Percentiles rank a stretch among this genome's conserved stretches.
These are phyloP conservation scores for Tympanopsis confertula DNA, from an alignment of 2,329 filamentous ascomycete genomes.

Conservation along the genomic window DNA sequence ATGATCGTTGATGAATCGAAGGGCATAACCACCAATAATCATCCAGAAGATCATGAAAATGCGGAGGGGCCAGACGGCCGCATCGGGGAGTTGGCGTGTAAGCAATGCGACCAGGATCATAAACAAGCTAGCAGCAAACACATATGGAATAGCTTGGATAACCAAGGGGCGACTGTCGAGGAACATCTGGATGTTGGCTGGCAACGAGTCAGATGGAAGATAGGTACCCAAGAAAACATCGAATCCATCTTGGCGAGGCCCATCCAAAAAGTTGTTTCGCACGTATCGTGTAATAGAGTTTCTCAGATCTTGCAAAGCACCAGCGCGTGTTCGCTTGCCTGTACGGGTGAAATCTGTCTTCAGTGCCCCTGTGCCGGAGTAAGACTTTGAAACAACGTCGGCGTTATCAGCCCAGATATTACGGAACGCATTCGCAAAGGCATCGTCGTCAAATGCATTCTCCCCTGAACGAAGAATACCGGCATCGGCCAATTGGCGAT, in stretches of 20 bases:
- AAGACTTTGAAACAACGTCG: constrained; percentile 82
- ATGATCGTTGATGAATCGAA: constrained; percentile 68
- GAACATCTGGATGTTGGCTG: constrained; percentile 66
- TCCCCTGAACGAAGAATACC: constrained; percentile 69
- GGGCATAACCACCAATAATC: constrained; percentile 36
- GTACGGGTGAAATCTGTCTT: constrained; percentile 98
- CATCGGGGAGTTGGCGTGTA: constrained; percentile 59
- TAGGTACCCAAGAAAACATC: constrained; percentile 88
- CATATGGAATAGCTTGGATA: constrained; percentile 87
- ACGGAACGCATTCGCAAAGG: constrained; percentile 84
- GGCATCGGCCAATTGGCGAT: constrained; percentile 76
- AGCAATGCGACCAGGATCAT: constrained; percentile 67
- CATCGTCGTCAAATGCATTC: constrained; percentile 59
- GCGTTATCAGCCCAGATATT: constrained; percentile 99
- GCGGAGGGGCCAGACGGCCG: constrained; percentile 69
- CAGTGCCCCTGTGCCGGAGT: constrained; percentile 90
- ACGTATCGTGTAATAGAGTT: constrained; percentile 85
- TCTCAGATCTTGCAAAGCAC: constrained; percentile 73
- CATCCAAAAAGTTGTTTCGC: constrained; percentile 88
- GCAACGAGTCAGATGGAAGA: constrained; percentile 59
- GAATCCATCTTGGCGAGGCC: constrained; percentile 86
- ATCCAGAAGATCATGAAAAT: constrained; percentile 70
- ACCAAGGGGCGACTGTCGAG: constrained; percentile 74
- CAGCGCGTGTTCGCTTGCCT: constrained; percentile 74
- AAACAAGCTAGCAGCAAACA: constrained; percentile 76